Conservation (phyloP, 1,284 basidiomycete species). For the Moniliophthora roreri region DNA sequence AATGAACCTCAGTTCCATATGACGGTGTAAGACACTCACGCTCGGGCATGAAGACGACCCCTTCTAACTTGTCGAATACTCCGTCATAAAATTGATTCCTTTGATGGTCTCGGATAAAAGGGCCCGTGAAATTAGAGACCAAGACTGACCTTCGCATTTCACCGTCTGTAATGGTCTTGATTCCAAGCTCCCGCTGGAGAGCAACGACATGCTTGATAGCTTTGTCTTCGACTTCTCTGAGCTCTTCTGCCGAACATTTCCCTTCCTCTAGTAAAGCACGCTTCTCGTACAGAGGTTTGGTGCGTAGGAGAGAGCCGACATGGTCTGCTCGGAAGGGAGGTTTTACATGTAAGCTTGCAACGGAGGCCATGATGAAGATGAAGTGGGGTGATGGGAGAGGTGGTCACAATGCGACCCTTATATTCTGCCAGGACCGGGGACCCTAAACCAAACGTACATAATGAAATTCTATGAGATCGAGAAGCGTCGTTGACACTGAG, state of each 20-base stretch:
- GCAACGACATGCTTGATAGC: slow-evolving; percentile 52
- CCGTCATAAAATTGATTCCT: slow-evolving; percentile 61
- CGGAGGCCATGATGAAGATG: slow-evolving; percentile 14
- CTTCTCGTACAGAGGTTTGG: slow-evolving; percentile 46
- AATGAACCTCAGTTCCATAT: too few relatives aligned
- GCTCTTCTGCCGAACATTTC: slow-evolving; percentile 38
- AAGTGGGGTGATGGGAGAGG: not conserved
- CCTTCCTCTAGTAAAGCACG: slow-evolving; percentile 42
- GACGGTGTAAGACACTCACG: slow-evolving; percentile 35
- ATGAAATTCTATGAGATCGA: not conserved
- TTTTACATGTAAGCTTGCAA: slow-evolving; percentile 22
- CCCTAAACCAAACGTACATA: not conserved
- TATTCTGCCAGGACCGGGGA: slow-evolving; percentile 4
- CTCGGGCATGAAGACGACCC: slow-evolving; percentile 56
- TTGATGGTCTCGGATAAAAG: slow-evolving; percentile 2
- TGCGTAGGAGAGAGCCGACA: slow-evolving; percentile 61
- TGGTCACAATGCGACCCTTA: slow-evolving; percentile 3
- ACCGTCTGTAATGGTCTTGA: slow-evolving; percentile 62
- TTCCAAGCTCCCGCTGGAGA: slow-evolving; percentile 49
- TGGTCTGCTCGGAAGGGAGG: slow-evolving; percentile 58
- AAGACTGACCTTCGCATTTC: slow-evolving; percentile 45
- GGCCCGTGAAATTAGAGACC: not conserved
- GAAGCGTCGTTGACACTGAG: not conserved
- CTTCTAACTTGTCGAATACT: slow-evolving; percentile 62
- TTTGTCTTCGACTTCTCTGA: slow-evolving; percentile 50